Base-by-base conservation (phyloP, 768 basidiomycete species). In the Leucosporidium yakuticum region DNA sequence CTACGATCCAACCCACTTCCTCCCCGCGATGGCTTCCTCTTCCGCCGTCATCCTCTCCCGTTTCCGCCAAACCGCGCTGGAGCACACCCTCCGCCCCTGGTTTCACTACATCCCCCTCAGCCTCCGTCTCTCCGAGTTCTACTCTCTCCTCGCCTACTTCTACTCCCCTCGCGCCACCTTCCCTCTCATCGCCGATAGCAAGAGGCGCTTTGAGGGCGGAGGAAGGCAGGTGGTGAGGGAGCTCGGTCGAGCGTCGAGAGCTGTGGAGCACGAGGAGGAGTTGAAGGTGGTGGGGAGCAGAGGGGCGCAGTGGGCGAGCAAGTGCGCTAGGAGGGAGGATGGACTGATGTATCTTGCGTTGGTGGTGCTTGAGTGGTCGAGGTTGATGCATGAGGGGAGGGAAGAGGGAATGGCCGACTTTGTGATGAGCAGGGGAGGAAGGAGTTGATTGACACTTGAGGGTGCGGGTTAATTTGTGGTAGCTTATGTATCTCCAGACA, bases 101-200 rank as follows among this genome's bases (percentile, higher is more conserved):
- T 67, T 29, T 29, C 61, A 67, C 57, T 67, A 67, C 62, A 23
- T 67, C 6, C 66, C 66, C 14, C n/a, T 67, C 36, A 39, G 34
- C 32, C 9, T 62, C 1, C 32, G 66, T 2, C n/a, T 53, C 27
- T 25, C 8, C 25, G 66, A 67, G 56, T 15, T 62, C 25, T 67
- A 67, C 57, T 21, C 48, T 32, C 55, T 67, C 49, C 50, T 67
- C 34, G 56, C 32, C 48, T 67, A 67, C 66, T 67, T 67, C n/a
- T 62, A 63, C 51, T 47, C 55, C 21, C 23, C 14, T 47, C 60
- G 53, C 23, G 49, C 47, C 27, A 25, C 34, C 12, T 34, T 59
- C 39, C 39, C 39, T 15, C 17, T 9, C 39, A 44, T 44, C 8
- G 39, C 39, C 14, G 39, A 44, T 15, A 44, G 39, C 39, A 44